Conservation (phyloP, 352 stramenopile species). For the Elongisporangium prolatum region DNA sequence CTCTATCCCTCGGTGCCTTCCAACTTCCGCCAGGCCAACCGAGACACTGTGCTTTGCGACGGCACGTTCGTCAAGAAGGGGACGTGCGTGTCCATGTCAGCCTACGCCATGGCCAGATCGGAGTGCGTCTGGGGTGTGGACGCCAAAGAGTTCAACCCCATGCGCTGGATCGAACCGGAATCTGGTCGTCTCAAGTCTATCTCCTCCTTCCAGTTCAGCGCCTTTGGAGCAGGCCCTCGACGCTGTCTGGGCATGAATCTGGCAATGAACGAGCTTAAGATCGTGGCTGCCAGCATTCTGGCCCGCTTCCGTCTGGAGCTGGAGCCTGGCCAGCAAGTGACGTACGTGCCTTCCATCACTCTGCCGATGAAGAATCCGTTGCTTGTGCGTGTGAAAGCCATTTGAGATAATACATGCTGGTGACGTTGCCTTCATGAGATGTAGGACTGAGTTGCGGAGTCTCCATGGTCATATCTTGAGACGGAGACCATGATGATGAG, state of each 20-base stretch:
- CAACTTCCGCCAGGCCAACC: not conserved
- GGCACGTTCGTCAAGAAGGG: not conserved
- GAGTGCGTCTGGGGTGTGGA: slow-evolving; percentile 35
- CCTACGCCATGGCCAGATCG: slow-evolving; percentile 23
- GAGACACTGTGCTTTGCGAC: not conserved
- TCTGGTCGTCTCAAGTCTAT: slow-evolving; percentile 20
- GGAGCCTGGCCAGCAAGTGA: slow-evolving; percentile 21
- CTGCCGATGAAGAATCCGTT: slow-evolving; percentile 34
- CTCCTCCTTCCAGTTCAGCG: slow-evolving; percentile 26
- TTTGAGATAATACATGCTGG: no score
- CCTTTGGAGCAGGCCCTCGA: slow-evolving; percentile 30
- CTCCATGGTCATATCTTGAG: no score
- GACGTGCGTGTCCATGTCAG: not conserved
- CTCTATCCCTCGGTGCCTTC: slow-evolving; percentile 5
- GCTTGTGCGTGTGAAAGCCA: slow-evolving; percentile 4
- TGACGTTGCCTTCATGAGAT: no score
- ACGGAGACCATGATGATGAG: not conserved
- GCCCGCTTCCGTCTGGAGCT: slow-evolving; percentile 24
- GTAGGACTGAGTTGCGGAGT: no score
- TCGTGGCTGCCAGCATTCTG: slow-evolving; percentile 26
- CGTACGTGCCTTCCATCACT: slow-evolving; percentile 28
- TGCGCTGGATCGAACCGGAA: slow-evolving; percentile 31
- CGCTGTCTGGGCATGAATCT: slow-evolving; percentile 19
- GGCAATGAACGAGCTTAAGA: slow-evolving; percentile 39
- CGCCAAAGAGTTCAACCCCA: slow-evolving; percentile 34